Evolutionary conservation across 257 asterid genomes (phyloP), one percentile per base, ranked within the genome.

Genomic region (Ophiorrhiza pumila): DNA sequence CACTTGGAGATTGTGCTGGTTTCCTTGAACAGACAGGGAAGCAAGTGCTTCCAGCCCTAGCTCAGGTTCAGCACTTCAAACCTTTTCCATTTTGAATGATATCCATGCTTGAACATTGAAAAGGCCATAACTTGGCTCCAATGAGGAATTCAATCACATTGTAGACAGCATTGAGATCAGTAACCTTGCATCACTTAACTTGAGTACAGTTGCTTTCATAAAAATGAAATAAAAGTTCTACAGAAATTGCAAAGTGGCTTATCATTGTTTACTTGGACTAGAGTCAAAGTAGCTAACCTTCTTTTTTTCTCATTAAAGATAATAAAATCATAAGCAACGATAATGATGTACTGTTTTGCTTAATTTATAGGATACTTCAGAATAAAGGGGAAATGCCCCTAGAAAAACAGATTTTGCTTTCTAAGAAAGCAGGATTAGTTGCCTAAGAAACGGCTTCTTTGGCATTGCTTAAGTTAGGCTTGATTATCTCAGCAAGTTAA

Each of bases 1-100:
- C 98, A 12, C 75, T 94, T 10, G 98, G 98, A 29, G 98, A 94
- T 71, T 91, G 96, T 56, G 93, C 96, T 50, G 98, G 98, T 53
- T 91, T 91, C 79, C 91, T 94, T 17, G 97, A 93, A 77, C 83
- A 86, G 37, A 85, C 86, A 5, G 98, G 96, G 77, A 84, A 71
- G 76, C 90, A 86, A 7, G 97, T 94, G 71, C 96, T 94, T 78
- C 97, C 98, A 1, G 96, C 98, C 49, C 87, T 91, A 45, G 98
- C 98, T 68, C 98, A 94, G 97, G 98, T 91, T 56, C 37, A 61
- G 79, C 67, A 29, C 10, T 53, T 27, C 31, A 34, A 42, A 37
- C 64, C 42, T 59, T 39, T 31, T 66, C 18, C 22, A 8, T 3
- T 66, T 27, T n/a, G 35, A 27, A 13, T 67, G 57, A 1, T 17